Base-by-base conservation (phyloP, 805 yeast species). In the Candida chauliodis region DNA sequence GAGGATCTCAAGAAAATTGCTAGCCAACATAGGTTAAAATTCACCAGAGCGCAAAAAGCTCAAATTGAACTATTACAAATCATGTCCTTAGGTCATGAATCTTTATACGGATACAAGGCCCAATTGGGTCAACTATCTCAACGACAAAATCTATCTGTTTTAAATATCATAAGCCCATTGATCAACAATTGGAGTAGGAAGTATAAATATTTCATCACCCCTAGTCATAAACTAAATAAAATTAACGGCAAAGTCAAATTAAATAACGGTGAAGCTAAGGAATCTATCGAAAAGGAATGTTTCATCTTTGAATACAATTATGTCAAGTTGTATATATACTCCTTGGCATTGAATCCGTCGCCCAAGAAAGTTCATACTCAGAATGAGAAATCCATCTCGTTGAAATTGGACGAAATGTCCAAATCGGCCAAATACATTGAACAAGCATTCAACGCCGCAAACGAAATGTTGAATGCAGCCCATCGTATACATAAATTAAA, bases 221-320 rank as follows among this genome's bases (percentile, higher is more conserved):
- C 30, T 5, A 27, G 15, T 27, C 69, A 68, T 32, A 57, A 82
- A 27, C 57, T 88, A 45, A 67, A 61, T 32, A 79, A 78, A 1
- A 65, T 76, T 58, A 69, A 56, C 30, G 36, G 51, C 34, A 36
- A 48, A 28, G 49, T 57, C 26, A 61, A 58, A 5, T 48, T 58
- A 26, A 59, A 73, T 1, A 71, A 69, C 35, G 45, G 52, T 30
- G 76, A 71, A 24, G 37, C 73, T 5, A 63, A 61, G 8, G 54
- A 57, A 10, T 55, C 63, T 34, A 56, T 88, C 30, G 89, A 81
- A 46, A 62, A 75, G 34, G 95, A 88, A 53, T 74, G 88, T 2
- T 61, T 89, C 38, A 75, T 85, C 28, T 78, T 89, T 56, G 97
- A 90, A 54, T 89, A 76, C 61, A 79, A 86, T 55, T 90, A 91